These are phyloP conservation scores for Penicillium sp. DNA, from an alignment of 2,329 filamentous ascomycete species.

Conservation along the genomic window DNA sequence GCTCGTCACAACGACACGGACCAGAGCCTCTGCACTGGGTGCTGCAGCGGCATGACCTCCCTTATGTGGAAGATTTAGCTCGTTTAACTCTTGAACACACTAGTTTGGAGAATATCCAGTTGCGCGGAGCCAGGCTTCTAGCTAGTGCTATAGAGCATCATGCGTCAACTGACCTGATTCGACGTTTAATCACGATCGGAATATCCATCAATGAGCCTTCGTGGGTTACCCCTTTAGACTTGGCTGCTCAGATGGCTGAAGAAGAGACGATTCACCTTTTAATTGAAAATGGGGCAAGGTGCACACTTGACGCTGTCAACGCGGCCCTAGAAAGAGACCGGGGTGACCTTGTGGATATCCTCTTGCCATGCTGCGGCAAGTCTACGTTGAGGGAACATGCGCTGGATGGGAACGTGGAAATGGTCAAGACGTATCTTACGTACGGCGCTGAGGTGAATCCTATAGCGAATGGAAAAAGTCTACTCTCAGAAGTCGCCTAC, in stretches of 20 bases:
- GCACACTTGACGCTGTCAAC: neutral
- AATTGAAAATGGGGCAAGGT: neutral
- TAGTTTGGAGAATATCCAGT: neutral
- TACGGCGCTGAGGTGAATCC: neutral
- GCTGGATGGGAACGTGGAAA: neutral
- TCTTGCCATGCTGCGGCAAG: neutral
- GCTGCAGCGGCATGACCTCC: neutral
- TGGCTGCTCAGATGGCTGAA: too few relatives aligned
- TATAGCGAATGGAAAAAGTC: neutral
- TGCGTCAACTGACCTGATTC: neutral
- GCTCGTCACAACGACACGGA: neutral
- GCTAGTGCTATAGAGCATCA: neutral
- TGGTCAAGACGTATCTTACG: neutral
- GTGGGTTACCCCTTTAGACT: too few relatives aligned
- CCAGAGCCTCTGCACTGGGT: neutral
- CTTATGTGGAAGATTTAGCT: neutral
- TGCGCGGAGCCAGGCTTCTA: neutral
- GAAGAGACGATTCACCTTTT: too few relatives aligned
- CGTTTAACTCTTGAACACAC: neutral
- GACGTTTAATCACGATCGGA: neutral
- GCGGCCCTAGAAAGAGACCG: neutral
- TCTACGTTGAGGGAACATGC: neutral
- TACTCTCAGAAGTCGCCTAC: neutral
- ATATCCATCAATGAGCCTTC: neutral
- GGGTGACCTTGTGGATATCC: neutral